Conservation (phyloP, 108 stramenopile genomes). For the Cyclotella choctawhatcheeana region DNA sequence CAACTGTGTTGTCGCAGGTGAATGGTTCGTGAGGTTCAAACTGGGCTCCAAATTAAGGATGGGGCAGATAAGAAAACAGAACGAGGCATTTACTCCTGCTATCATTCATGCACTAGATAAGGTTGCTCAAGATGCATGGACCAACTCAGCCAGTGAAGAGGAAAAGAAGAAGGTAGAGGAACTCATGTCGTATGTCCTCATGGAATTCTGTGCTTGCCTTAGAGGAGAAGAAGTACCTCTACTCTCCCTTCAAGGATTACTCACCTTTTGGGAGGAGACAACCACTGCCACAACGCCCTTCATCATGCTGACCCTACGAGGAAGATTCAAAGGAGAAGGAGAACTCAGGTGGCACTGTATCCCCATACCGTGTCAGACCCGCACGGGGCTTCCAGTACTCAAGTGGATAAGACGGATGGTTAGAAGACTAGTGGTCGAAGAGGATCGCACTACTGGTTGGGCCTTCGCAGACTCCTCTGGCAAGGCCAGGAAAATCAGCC, state of each 20-base stretch:
- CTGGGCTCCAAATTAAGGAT: slow-evolving; percentile 3
- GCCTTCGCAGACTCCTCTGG: neutral
- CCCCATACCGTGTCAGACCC: neutral
- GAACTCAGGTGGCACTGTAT: slow-evolving; percentile 13
- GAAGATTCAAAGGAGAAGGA: slow-evolving; percentile 21
- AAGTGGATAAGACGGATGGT: neutral
- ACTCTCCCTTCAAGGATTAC: slow-evolving; percentile 10
- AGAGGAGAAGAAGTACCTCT: slow-evolving; percentile 17
- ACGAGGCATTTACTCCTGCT: neutral
- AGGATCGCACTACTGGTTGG: neutral
- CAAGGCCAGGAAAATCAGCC: neutral
- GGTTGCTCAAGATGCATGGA: neutral
- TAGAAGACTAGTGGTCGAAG: neutral
- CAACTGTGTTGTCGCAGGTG: neutral
- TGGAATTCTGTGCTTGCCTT: neutral
- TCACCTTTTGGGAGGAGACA: slow-evolving; percentile 25
- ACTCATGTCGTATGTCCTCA: neutral
- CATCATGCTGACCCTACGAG: slow-evolving; percentile 19
- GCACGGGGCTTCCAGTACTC: neutral
- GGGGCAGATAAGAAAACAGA: slow-evolving; percentile 13
- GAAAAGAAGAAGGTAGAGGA: neutral
- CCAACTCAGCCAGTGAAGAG: neutral
- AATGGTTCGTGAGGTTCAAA: slow-evolving; percentile 13
- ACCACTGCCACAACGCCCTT: neutral
- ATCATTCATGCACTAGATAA: neutral